Conservation (phyloP, 1,139 yeast genomes). For the Wickerhamomyces sp. region DNA sequence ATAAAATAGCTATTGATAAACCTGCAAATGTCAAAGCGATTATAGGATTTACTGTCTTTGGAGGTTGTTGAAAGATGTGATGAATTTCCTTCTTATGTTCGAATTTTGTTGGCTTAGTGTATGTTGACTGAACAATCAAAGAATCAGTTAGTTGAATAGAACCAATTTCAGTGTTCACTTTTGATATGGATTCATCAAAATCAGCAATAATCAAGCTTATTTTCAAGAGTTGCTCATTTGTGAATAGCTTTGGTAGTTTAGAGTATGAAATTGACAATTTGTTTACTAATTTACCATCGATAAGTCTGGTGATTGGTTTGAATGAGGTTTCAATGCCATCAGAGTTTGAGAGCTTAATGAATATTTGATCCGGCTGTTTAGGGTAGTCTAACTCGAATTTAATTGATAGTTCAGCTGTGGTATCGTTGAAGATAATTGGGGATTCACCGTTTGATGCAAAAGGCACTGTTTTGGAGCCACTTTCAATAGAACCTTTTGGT, state of each 20-base stretch:
- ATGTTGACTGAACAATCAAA: slow-evolving; percentile 14
- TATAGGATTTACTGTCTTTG: slow-evolving; percentile 48
- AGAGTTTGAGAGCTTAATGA: slow-evolving; percentile 15
- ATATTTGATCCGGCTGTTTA: slow-evolving; percentile 21
- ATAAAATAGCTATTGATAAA: slow-evolving; percentile 37
- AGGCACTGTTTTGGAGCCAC: slow-evolving; percentile 7
- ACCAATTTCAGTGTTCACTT: slow-evolving; percentile 13
- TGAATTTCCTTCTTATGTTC: slow-evolving; percentile 61
- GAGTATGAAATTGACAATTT: slow-evolving; percentile 26
- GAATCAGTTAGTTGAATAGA: slow-evolving; percentile 15
- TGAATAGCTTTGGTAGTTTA: slow-evolving; percentile 37
- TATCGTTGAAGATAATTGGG: slow-evolving; percentile 14
- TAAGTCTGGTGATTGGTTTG: slow-evolving; percentile 18
- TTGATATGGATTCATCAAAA: slow-evolving; percentile 9
- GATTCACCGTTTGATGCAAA: slow-evolving; percentile 10
- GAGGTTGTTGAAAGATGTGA: slow-evolving; percentile 60
- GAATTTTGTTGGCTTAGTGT: slow-evolving; percentile 36
- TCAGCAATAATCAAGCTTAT: slow-evolving; percentile 32
- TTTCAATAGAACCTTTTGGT: slow-evolving; percentile 12
- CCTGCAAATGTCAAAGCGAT: slow-evolving; percentile 53
- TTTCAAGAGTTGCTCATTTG: slow-evolving; percentile 31
- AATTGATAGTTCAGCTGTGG: slow-evolving; percentile 14
- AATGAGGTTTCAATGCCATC: slow-evolving; percentile 21
- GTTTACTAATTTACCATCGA: slow-evolving; percentile 7
- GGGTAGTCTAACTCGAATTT: slow-evolving; percentile 16